Percentiles rank a stretch among this genome's conserved stretches.
phyloP scores from a whole-genome alignment of 164 flowering plant genomes.

The Piper betle region DNA sequence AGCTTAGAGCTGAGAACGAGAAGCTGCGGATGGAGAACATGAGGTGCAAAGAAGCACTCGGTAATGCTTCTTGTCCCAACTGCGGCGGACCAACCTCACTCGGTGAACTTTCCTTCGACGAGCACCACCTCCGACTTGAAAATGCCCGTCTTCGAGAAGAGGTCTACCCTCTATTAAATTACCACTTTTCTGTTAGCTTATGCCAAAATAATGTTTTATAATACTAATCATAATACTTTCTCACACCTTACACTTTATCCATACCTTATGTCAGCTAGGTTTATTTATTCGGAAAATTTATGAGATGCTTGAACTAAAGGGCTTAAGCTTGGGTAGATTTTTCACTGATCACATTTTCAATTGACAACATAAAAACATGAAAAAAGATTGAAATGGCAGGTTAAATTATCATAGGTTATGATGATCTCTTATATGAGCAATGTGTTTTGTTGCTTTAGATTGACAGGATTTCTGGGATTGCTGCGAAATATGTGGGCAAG shows the following conservation, averaged over 20 bases:
- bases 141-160: constrained; percentile 76
- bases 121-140: constrained; percentile 63
- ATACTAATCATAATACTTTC: no score
- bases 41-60: constrained; percentile 63
- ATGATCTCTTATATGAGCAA: no score
- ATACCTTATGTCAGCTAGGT: no score
- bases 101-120: constrained; percentile 74
- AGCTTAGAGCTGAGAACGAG: constrained; percentile 58
- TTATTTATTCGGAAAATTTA: no score
- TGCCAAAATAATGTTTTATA: neutral
- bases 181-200: neutral
- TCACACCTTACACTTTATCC: no score
- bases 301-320: no score
- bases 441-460: constrained; percentile 33
- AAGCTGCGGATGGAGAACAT: constrained; percentile 70
- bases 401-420: no score
- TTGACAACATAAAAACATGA: no score
- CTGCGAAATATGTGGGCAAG: constrained; percentile 82
- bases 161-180: constrained; percentile 32
- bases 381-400: no score
- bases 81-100: constrained; percentile 71
- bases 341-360: no score
- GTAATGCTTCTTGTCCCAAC: constrained; percentile 54
- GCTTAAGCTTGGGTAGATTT: no score
- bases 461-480: constrained; percentile 74